Conservation (phyloP, 2,329 filamentous ascomycete species). For the Camptophora hylomeconis region DNA sequence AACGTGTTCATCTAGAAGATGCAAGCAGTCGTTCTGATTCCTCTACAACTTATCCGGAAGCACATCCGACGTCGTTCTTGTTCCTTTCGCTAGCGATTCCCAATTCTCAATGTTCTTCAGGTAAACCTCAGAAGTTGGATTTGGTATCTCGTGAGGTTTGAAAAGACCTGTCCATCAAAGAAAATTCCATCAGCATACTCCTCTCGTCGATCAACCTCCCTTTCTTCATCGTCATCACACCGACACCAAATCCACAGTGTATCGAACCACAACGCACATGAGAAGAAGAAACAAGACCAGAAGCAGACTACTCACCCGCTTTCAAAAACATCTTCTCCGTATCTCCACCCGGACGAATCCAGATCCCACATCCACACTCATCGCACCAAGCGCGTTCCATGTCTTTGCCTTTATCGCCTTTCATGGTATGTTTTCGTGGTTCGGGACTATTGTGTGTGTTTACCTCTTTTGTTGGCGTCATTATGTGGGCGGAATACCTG, state of each 20-base stretch:
- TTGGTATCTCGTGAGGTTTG: conserved; percentile 6
- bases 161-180: too few relatives aligned
- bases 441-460: conserved; percentile 2
- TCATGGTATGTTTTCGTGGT: conserved; percentile 3
- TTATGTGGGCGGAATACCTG: conserved; percentile 6
- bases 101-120: conserved; percentile 7
- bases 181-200: too few relatives aligned
- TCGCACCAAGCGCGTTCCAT: conserved; percentile 8
- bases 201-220: too few relatives aligned
- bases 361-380: conserved; percentile 7
- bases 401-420: conserved; percentile 3
- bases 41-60: too few relatives aligned
- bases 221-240: too few relatives aligned
- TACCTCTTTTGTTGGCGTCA: conserved; percentile 3
- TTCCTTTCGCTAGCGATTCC: conserved; percentile 6
- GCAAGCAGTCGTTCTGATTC: too few relatives aligned
- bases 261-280: too few relatives aligned
- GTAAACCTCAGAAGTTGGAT: conserved; percentile 7
- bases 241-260: too few relatives aligned
- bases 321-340: conserved; percentile 6
- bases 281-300: too few relatives aligned
- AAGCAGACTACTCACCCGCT: conserved; percentile 5
- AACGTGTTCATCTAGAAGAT: too few relatives aligned
- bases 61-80: too few relatives aligned
- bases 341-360: conserved; percentile 3